Percentiles rank a stretch among this genome's conserved stretches.
Conservation (phyloP, 2,329 filamentous ascomycete genomes). For the Verruconis gallopava region DNA sequence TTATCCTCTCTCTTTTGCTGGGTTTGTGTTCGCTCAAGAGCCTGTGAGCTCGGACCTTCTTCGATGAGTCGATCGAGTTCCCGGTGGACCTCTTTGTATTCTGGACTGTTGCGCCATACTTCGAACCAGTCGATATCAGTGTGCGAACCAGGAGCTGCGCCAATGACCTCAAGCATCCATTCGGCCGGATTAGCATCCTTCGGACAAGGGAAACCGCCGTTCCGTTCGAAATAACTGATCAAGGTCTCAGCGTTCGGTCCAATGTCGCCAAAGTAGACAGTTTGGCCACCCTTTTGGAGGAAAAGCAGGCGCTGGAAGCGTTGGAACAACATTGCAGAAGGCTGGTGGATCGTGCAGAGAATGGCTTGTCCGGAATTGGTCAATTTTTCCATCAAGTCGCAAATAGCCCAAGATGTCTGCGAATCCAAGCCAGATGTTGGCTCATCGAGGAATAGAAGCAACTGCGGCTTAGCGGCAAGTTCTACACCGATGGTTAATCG, state of each 20-base stretch:
- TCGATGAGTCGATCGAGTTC: conserved; percentile 34
- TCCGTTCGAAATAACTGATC: conserved; percentile 63
- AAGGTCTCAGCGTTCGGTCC: conserved; percentile 56
- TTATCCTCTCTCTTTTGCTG: conserved; percentile 35
- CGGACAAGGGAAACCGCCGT: conserved; percentile 54
- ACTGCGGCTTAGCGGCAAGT: conserved; percentile 76
- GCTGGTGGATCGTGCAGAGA: conserved; percentile 95
- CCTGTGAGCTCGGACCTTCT: conserved; percentile 21
- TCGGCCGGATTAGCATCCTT: conserved; percentile 61
- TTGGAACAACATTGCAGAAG: conserved; percentile 90
- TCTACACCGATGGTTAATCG: conserved; percentile 94
- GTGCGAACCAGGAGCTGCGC: conserved; percentile 36
- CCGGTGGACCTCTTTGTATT: conserved; percentile 30
- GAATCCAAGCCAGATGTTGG: conserved; percentile 88
- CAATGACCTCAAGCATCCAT: conserved; percentile 55
- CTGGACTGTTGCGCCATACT: conserved; percentile 35
- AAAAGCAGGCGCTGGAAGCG: conserved; percentile 75
- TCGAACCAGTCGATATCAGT: conserved; percentile 39
- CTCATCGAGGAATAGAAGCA: conserved; percentile 87
- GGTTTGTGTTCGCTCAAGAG: conserved; percentile 26
- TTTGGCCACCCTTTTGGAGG: conserved; percentile 60
- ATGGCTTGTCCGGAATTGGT: conserved; percentile 83
- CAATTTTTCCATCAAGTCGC: conserved; percentile 76
- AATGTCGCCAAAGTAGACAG: conserved; percentile 72
- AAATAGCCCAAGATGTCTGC: conserved; percentile 87